Conservation (phyloP, 257 asterid genomes). For the Fraxinus cuspidata region DNA sequence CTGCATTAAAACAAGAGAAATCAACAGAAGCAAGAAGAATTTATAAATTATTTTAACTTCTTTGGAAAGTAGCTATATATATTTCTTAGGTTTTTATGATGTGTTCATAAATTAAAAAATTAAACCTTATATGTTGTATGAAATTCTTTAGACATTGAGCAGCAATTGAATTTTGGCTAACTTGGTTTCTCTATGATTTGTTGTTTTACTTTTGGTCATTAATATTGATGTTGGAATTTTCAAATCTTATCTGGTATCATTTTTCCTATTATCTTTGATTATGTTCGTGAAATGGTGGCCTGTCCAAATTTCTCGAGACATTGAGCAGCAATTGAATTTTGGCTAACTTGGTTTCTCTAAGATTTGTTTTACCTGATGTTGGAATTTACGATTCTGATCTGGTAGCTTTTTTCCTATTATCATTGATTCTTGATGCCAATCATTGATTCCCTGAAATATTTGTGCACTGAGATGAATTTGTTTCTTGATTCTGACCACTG, state of each 20-base stretch:
- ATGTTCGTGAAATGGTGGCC: not conserved
- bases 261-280: not conserved
- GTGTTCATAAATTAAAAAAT: too few species aligned
- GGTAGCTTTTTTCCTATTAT: not conserved
- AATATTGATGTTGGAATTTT: not conserved
- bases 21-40: too few species aligned
- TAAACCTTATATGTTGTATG: too few species aligned
- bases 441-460: not conserved
- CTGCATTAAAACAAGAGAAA: too few species aligned
- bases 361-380: not conserved
- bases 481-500: not conserved
- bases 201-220: not conserved
- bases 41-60: too few species aligned
- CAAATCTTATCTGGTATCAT: not conserved
- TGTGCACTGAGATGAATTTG: not conserved
- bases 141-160: too few species aligned
- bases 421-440: not conserved
- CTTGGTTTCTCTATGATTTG: not conserved
- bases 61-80: too few species aligned
- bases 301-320: not conserved
- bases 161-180: not conserved
- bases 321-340: slow-evolving; percentile 9
- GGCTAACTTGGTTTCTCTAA: not conserved
- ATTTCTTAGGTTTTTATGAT: too few species aligned
- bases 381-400: not conserved